phyloP scores from a whole-genome alignment of 2,329 filamentous ascomycete genomes.

The Nigrospora oryzae region DNA sequence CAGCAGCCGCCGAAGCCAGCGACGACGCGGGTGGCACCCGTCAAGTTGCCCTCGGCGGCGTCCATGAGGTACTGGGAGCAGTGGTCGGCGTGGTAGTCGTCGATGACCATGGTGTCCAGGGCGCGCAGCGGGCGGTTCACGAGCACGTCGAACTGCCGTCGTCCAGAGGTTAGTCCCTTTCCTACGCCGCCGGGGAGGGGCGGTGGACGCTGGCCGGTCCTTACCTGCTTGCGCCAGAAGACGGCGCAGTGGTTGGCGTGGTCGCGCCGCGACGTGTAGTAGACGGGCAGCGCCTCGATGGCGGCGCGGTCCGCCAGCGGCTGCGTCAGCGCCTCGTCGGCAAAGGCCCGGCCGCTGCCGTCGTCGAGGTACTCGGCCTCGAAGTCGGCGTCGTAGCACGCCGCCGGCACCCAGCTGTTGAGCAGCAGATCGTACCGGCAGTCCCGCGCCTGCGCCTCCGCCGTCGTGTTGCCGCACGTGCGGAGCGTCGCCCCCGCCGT shows the following conservation, averaged over 20 bases:
- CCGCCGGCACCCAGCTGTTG: constrained; percentile 15
- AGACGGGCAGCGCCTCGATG: not conserved
- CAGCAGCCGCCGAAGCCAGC: too few species aligned
- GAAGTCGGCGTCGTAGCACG: constrained; percentile 12
- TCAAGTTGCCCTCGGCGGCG: constrained; percentile 8
- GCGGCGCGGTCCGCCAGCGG: not conserved
- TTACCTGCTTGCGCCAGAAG: not conserved
- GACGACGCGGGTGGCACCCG: not conserved
- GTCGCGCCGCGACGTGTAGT: constrained; percentile 1
- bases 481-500: constrained; percentile 4
- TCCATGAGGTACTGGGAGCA: constrained; percentile 18
- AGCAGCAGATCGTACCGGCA: constrained; percentile 16
- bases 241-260: constrained; percentile 1
- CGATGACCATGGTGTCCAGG: constrained; percentile 12
- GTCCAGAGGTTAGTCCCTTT: too few species aligned
- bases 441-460: constrained; percentile 7
- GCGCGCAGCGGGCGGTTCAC: not conserved
- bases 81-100: constrained; percentile 16
- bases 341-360: constrained; percentile 12
- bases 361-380: constrained; percentile 17
- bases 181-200: too few species aligned
- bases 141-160: not conserved
- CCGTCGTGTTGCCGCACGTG: constrained; percentile 10
- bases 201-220: too few species aligned
- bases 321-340: constrained; percentile 13